Evolutionary conservation across 2,329 filamentous ascomycete species (phyloP), one percentile per base, ranked within the genome.

Genomic region (Fusarium compactum): DNA sequence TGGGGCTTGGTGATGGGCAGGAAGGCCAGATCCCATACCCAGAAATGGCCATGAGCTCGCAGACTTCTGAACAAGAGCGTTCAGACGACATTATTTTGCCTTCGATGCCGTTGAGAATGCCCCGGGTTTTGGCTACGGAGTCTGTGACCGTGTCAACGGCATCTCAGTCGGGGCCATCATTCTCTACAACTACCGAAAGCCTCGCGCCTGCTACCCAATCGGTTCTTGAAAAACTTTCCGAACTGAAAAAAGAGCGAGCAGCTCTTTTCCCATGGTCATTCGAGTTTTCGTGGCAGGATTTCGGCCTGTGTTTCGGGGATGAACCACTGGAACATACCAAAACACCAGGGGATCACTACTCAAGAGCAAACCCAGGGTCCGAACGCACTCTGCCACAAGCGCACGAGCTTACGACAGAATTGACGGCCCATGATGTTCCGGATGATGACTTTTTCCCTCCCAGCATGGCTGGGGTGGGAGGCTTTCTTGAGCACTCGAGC

Each of bases 81-180:
- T 2, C 16, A 14, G 29, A 16, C 7, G 3, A 14, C 1, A 41
- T 0, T 5, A 4, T 9, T 4, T 3, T 1, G 3, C 2, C 32
- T 4, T 20, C 4, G 0, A 0, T 52, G 6, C 29, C 30, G 3
- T 18, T 1, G 0, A 2, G 15, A 12, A 1, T 14, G 1, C 1
- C 6, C 1, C 22, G 20, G 14, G 0, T 15, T 38, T 11, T 1
- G 0, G 16, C 0, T 2, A 2, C n/a, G 1, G 20, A 27, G 7
- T 9, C 1, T 2, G 20, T 50, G 25, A 16, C 62, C 15, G 3
- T 1, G 5, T 52, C 63, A 3, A n/a, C 34, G 0, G 1, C 29
- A 9, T 67, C 58, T 0, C 52, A 29, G 1, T 54, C 52, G 0
- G 63, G 65, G 2, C 2, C 14, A 8, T 63, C 38, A 1, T 7